Conservation (phyloP, 208 protist genomes). For the Acanthamoeba quina region DNA sequence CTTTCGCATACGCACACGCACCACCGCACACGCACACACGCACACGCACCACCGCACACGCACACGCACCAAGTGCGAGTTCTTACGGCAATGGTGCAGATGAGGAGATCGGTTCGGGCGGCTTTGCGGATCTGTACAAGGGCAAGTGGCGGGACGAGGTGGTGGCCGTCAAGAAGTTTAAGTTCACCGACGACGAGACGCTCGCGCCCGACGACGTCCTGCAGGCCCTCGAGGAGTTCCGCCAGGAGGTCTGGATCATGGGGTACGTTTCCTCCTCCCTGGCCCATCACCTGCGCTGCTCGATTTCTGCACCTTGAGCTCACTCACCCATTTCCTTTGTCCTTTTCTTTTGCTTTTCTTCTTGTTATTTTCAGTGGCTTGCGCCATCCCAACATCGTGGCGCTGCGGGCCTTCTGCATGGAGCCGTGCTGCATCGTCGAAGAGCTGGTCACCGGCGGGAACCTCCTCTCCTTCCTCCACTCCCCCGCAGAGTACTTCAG, state of each 20-base stretch:
- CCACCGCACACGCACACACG: background rate
- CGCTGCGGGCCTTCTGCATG: constrained; percentile 41
- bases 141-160: constrained; percentile 50
- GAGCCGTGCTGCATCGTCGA: constrained; percentile 55
- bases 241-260: constrained; percentile 73
- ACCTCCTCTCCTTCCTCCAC: constrained; percentile 38
- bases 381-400: constrained; percentile 61
- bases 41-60: background rate
- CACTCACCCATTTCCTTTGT: no score
- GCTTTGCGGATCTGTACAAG: constrained; percentile 51
- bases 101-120: constrained; percentile 50
- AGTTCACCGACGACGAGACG: constrained; percentile 62
- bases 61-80: no score
- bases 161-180: constrained; percentile 67
- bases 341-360: background rate
- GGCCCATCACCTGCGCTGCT: no score
- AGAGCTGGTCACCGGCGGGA: constrained; percentile 49
- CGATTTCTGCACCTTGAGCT: no score
- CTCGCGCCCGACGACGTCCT: constrained; percentile 29
- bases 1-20: background rate
- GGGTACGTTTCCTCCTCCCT: no score
- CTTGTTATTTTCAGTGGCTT: constrained; percentile 10
- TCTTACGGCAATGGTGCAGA: background rate
- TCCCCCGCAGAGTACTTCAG: background rate
- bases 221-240: constrained; percentile 56